Evolutionary conservation across 192 early-diverging fungal genomes (phyloP), one percentile per base, ranked within the genome.

Genomic region (Mortierella claussenii): DNA sequence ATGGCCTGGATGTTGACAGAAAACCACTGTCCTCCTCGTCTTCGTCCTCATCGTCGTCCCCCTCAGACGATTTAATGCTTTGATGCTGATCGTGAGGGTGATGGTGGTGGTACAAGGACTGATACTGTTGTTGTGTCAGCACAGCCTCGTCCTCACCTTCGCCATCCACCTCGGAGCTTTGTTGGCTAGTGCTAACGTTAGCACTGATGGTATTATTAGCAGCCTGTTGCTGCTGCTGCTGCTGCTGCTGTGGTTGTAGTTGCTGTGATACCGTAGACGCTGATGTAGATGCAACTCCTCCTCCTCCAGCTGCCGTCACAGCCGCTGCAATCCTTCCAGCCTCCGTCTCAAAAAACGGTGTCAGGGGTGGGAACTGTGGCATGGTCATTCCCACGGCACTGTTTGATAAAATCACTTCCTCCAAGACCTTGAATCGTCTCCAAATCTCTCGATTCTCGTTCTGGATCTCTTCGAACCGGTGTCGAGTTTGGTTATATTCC

Each of bases 401-500:
- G 18, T 64, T 50, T 20, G 62, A 34, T 7, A 40, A 15, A 4
- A 67, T 8, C n/a, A 76, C 24, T 1, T 7, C 36, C 31, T 76
- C 73, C 1, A 76, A 28, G 5, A 55, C 32, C 33, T 47, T 20
- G 24, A 45, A 67, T 2, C 73, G 42, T 27, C 58, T 28, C 73
- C 73, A 76, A 18, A 76, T 49, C 73, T 76, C 73, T 17, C 24
- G 55, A 37, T 62, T 76, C 31, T 76, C 64, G 0, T 33, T 17
- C 18, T 65, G 73, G 27, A 85, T 80, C 50, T 51, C 65, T 34
- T 81, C 68, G 40, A 82, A 69, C 27, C 54, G 68, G 34, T 78
- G 78, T 0, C 58, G 56, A 3, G 49, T 67, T 17, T 49, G 42
- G 13, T 86, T 73, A 48, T 93, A 73, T 49, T 89, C 89, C 57